A percentile compares a stretch with the other conserved stretches of the same genome.
Conservation (phyloP, 139 green algal species). For the Tetraselmis striata region DNA sequence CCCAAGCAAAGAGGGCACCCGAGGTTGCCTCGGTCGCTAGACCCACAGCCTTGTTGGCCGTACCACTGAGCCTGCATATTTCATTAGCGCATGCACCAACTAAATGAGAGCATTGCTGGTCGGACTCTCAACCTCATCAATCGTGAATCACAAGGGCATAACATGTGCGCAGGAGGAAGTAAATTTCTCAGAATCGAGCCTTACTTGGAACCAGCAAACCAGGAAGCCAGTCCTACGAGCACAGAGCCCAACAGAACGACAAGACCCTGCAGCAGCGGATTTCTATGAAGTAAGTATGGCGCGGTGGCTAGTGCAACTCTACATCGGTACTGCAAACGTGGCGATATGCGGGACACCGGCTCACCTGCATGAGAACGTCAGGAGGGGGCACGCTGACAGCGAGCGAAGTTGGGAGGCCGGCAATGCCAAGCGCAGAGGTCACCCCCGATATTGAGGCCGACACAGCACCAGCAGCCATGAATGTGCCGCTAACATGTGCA, state of each 20-base stretch:
- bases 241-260: not conserved
- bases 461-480: constrained; percentile 51
- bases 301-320: no score
- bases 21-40: not conserved
- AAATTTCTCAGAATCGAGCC: no score
- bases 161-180: no score
- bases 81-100: no score
- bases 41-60: not conserved
- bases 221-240: not conserved
- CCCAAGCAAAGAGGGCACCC: constrained; percentile 53
- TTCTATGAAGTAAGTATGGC: no score
- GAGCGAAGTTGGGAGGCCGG: not conserved
- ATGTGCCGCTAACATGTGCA: constrained; percentile 33
- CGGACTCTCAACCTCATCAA: no score
- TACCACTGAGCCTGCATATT: not conserved
- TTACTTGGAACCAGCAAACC: not conserved
- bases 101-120: no score
- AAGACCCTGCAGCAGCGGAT: not conserved
- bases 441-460: constrained; percentile 18
- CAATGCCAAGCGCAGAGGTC: not conserved
- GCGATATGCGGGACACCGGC: no score
- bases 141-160: no score
- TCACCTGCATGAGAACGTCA: not conserved
- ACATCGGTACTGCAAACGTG: no score
- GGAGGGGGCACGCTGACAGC: not conserved